Evolutionary conservation across 108 stramenopile species (phyloP).

Genomic region (Skeletonema potamos): DNA sequence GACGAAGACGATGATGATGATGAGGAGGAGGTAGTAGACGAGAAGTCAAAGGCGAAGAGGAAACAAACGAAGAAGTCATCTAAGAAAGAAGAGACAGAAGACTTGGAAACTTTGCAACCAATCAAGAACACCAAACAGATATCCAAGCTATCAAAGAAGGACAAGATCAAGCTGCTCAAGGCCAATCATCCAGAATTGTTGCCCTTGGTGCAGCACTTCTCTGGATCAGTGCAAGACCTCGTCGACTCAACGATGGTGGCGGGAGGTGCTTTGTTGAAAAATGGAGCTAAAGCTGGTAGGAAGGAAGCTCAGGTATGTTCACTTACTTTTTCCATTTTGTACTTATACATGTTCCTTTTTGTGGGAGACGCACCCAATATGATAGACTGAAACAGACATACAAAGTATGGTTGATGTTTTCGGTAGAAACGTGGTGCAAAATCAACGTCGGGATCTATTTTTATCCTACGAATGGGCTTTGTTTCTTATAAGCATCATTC

Average conservation of each 20-base stretch:
- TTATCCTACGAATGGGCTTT: conserved; percentile 70
- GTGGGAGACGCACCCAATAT: conserved; percentile 61
- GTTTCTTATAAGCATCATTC: conserved; percentile 44
- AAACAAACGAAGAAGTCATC: conserved; percentile 8
- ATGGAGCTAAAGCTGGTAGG: conserved; percentile 25
- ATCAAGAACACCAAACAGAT: conserved; percentile 28
- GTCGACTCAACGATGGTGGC: conserved; percentile 51
- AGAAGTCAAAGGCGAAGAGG: conserved; percentile 26
- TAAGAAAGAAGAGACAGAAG: background rate
- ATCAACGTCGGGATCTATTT: conserved; percentile 50
- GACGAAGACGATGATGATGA: conserved; percentile 14
- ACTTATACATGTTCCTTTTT: background rate
- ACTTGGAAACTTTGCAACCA: conserved; percentile 4
- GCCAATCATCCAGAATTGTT: conserved; percentile 75
- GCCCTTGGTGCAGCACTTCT: conserved; percentile 69
- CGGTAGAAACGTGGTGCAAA: conserved; percentile 82
- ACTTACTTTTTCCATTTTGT: background rate
- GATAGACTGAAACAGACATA: conserved; percentile 72
- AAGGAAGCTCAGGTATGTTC: conserved; percentile 65
- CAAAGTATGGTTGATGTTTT: conserved; percentile 52
- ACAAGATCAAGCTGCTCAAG: conserved; percentile 60
- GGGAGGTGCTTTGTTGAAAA: conserved; percentile 49
- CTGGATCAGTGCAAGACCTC: conserved; percentile 48
- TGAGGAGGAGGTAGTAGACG: conserved; percentile 18
- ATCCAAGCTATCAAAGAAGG: conserved; percentile 58